phyloP scores from a whole-genome alignment of 192 early-diverging fungal species.

The Gonapodya prolifera region DNA sequence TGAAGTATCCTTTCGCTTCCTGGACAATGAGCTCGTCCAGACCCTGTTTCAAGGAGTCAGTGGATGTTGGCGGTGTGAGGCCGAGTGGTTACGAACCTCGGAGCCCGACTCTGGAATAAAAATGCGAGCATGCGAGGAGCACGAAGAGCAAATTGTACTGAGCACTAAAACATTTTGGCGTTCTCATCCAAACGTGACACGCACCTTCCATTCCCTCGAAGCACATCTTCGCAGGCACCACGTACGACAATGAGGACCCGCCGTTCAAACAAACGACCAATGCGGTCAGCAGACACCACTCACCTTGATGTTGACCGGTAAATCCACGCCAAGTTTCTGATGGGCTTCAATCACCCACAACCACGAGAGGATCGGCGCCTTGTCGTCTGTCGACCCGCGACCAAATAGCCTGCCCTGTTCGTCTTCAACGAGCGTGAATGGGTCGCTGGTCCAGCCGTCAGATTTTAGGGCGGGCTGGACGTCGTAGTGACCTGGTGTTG shows the following conservation, averaged over 20 bases:
- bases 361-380: constrained; percentile 96
- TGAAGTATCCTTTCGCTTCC: constrained; percentile 86
- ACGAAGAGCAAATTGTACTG: too few relatives aligned
- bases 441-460: constrained; percentile 87
- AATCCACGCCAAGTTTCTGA: constrained; percentile 74
- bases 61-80: constrained; percentile 3
- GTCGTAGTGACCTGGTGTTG: constrained; percentile 71
- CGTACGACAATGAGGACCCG: background rate
- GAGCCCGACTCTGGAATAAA: too few relatives aligned
- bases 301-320: constrained; percentile 34
- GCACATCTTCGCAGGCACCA: constrained; percentile 82
- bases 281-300: background rate
- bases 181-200: constrained; percentile 2
- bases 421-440: constrained; percentile 77
- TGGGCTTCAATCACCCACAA: constrained; percentile 90
- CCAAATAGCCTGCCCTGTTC: constrained; percentile 73
- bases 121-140: too few relatives aligned
- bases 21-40: constrained; percentile 72
- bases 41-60: constrained; percentile 81
- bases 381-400: constrained; percentile 93
- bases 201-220: constrained; percentile 85
- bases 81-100: background rate
- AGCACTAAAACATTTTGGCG: constrained; percentile 1
- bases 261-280: background rate
- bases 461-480: constrained; percentile 80